These are phyloP conservation scores for Blastomyces emzantsi DNA, from an alignment of 2,329 filamentous ascomycete genomes.

Conservation along the genomic window DNA sequence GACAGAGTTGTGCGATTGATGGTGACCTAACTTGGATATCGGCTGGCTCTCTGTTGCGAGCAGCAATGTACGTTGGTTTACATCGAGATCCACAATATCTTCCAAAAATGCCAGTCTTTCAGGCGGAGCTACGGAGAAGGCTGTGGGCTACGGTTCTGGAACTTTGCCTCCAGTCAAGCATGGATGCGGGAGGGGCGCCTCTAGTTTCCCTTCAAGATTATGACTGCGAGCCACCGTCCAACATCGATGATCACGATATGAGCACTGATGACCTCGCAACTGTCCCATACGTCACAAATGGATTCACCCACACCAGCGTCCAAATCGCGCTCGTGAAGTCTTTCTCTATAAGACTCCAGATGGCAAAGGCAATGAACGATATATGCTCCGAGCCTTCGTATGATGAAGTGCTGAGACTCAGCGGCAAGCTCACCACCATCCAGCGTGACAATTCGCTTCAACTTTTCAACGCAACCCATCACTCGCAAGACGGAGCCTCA, in stretches of 20 bases:
- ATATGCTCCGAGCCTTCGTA: conserved; percentile 39
- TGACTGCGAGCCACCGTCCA: conserved; percentile 30
- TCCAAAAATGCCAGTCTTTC: conserved; percentile 30
- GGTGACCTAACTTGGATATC: conserved; percentile 30
- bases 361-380: conserved; percentile 42
- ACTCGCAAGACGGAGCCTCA: neutral
- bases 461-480: neutral
- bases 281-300: conserved; percentile 24
- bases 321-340: conserved; percentile 42
- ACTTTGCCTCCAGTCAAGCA: conserved; percentile 31
- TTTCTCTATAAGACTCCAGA: conserved; percentile 36
- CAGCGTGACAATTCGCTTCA: conserved; percentile 6
- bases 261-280: neutral
- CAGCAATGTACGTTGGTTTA: conserved; percentile 36
- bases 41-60: conserved; percentile 32
- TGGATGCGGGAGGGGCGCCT: conserved; percentile 28
- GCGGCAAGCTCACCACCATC: conserved; percentile 34
- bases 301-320: conserved; percentile 44
- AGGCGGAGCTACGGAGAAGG: conserved; percentile 38
- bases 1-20: conserved; percentile 25
- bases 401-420: conserved; percentile 41
- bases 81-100: conserved; percentile 33
- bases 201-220: conserved; percentile 28
- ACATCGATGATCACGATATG: conserved; percentile 30
- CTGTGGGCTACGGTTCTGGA: conserved; percentile 38